Conservation (phyloP, 805 yeast species). For the Blastobotrys attinorum region DNA sequence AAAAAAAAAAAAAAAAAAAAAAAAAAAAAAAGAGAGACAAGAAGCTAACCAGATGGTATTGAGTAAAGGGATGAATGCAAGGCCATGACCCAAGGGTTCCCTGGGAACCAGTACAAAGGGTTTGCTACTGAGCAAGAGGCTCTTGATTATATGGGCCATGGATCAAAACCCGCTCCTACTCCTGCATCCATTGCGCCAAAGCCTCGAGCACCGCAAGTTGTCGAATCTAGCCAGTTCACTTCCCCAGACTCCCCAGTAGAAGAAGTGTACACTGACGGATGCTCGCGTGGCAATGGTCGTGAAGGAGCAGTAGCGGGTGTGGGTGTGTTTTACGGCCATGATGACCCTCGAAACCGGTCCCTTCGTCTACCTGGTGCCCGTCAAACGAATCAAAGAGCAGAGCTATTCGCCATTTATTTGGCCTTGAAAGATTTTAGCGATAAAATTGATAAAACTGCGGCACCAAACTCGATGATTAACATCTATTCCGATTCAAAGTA, state of each 20-base stretch:
- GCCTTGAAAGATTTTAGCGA: constrained; percentile 41
- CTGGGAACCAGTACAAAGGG: constrained; percentile 50
- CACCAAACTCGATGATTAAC: constrained; percentile 3
- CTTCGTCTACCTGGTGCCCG: constrained; percentile 39
- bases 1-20: background rate
- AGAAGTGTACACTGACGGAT: constrained; percentile 69
- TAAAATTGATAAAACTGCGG: constrained; percentile 27
- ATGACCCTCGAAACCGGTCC: constrained; percentile 47
- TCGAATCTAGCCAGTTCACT: constrained; percentile 1
- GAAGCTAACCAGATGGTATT: background rate
- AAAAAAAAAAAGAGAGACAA: background rate
- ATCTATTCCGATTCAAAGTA: constrained; percentile 70
- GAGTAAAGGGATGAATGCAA: constrained; percentile 24
- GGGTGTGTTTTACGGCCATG: constrained; percentile 63
- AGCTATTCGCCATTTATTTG: constrained; percentile 54
- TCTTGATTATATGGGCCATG: constrained; percentile 28
- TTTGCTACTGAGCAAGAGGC: constrained; percentile 48
- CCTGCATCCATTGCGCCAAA: background rate
- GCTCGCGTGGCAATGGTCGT: constrained; percentile 54
- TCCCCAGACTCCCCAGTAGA: background rate
- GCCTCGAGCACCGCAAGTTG: background rate
- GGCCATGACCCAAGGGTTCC: constrained; percentile 44
- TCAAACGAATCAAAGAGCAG: constrained; percentile 79
- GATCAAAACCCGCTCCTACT: background rate
- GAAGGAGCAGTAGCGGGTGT: constrained; percentile 47